Percentiles rank a stretch among this genome's conserved stretches.
Evolutionary conservation across 352 stramenopile genomes (phyloP).

Genomic region (Pythium grandisporangium): DNA sequence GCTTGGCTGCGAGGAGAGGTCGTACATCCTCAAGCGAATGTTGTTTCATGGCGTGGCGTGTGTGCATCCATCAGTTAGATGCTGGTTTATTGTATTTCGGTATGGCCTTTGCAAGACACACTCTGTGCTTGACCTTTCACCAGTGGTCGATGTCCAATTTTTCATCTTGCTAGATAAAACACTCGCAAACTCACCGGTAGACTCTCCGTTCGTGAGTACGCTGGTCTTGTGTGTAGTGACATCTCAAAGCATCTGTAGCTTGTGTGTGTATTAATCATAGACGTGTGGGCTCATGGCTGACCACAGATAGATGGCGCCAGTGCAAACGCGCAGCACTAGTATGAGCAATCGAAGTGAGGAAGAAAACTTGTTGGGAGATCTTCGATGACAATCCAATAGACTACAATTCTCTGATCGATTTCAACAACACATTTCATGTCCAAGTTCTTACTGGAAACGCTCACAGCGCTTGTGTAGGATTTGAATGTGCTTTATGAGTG

Average conservation of each 20-base stretch:
- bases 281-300: too few relatives aligned
- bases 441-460: too few relatives aligned
- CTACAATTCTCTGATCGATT: conserved; percentile 89
- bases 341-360: conserved; percentile 57
- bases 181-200: conserved; percentile 69
- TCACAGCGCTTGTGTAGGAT: too few relatives aligned
- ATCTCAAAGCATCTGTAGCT: conserved; percentile 11
- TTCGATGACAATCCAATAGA: conserved; percentile 68
- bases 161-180: conserved; percentile 62
- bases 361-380: conserved; percentile 65
- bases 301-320: too few relatives aligned
- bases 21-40: conserved; percentile 16
- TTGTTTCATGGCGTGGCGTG: conserved; percentile 4
- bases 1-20: background rate
- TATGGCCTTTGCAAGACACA: conserved; percentile 56
- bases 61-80: conserved; percentile 6
- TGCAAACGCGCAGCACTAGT: too few relatives aligned
- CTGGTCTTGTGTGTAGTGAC: conserved; percentile 78
- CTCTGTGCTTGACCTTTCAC: conserved; percentile 73
- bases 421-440: too few relatives aligned
- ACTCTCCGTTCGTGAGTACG: conserved; percentile 35
- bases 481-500: too few relatives aligned
- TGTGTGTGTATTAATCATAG: conserved; percentile 1
- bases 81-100: conserved; percentile 3
- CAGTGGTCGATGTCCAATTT: conserved; percentile 81